Evolutionary conservation across 306 rosid genomes (phyloP), one percentile per base, ranked within the genome.

Genomic region (Canavalia ensiformis): DNA sequence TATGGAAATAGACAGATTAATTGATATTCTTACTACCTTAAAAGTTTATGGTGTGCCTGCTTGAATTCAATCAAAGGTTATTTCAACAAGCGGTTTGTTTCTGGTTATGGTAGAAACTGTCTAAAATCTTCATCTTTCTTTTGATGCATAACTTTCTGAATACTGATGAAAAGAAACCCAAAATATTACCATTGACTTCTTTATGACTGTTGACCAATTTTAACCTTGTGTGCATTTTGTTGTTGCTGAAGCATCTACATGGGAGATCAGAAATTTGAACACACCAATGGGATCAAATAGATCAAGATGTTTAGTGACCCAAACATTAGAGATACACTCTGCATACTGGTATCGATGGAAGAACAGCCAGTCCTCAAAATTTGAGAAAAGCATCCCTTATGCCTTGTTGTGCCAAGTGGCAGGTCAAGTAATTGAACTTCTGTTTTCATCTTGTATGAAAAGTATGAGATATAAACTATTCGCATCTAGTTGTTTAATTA

Each of bases 381-480:
- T 95, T 63, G 99, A 93, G 79, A 91, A 84, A 87, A 93, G 92
- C 85, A 87, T 95, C 69, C 92, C 98, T 56, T 90, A 93, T 63
- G 98, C 99, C 65, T 84, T 95, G 74, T 72, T 95, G 81, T 87
- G 92, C 82, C 99, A 95, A 93, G 97, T 95, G 63, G 92, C 96
- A 91, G 97, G 99, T 95, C 35, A 76, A 89, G 80, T 75, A 51
- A 72, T 79, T 63, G 45, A 42, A 69, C 78, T 50, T 67, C 8
- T 64, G 2, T 72, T 84, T 56, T 54, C 54, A 42, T 70, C 73
- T 55, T 63, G 46, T 59, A 52, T 78, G 39, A 47, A 34, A 70
- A 69, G 33, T 59, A 13, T 59, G 31, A 68, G 33, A 49, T 60
- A 63, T 75, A 69, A 57, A 57, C 46, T 64, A 75, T 25, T 66